Evolutionary conservation across 129 eudicot species (phyloP), one percentile per base, ranked within the genome.

Genomic region (Dittrichia graveolens): DNA sequence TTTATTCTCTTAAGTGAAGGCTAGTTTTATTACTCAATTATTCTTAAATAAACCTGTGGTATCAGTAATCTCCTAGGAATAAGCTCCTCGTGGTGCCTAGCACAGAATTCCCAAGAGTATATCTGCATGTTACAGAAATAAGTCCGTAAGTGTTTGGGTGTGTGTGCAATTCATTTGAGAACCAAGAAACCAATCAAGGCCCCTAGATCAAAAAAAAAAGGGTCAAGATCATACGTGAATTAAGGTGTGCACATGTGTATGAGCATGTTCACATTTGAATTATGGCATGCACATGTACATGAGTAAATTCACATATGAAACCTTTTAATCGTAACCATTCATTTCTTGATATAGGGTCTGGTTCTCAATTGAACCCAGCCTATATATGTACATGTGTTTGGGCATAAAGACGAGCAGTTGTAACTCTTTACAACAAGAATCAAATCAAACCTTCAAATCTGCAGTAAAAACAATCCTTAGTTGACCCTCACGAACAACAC

Each of bases 71-170:
- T 86, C 57, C 97, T 72, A 69, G 97, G 97, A 44, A 91, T 91
- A 52, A 91, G 97, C 77, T 91, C 97, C 72, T 91, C 97, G 60
- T 91, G 97, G 46, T 83, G 92, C 7, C 88, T 83, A 62, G 95
- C 97, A 84, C 97, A 91, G 70, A 91, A 91, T 57, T 91, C 97
- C 97, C 95, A 91, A 67, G 97, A 91, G 83, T 92, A 86, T 67
- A 91, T 91, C 96, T 91, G 85, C 10, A 44, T n/a, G n/a, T n/a
- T n/a, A n/a, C n/a, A 57, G 49, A 57, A 38, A 58, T 19, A 41
- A 73, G n/a, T 31, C 8, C 24, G n/a, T 62, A 14, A 78, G n/a
- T n/a, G n/a, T n/a, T n/a, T n/a, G n/a, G n/a, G n/a, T n/a, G n/a
- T n/a, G n/a, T n/a, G n/a, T n/a, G n/a, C n/a, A n/a, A n/a, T n/a